These are phyloP conservation scores for Mycena haematopus DNA, from an alignment of 768 basidiomycete species.

Conservation along the genomic window DNA sequence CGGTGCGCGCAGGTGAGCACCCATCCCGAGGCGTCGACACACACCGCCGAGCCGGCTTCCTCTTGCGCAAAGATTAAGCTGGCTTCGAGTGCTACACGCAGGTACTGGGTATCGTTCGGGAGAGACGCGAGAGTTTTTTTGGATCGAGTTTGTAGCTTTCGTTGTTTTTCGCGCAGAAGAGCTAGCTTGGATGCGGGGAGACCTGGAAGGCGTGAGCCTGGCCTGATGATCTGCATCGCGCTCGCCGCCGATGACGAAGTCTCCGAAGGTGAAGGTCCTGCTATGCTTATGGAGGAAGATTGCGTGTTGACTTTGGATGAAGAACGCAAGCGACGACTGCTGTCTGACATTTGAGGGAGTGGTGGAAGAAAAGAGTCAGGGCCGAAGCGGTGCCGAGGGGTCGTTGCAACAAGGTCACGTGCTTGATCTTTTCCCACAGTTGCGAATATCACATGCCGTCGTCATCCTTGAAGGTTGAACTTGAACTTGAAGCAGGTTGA, in stretches of 20 bases:
- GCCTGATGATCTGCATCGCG: not conserved
- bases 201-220: slow-evolving; percentile 19
- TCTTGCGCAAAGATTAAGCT: slow-evolving; percentile 12
- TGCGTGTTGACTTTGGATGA: not conserved
- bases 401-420: no score
- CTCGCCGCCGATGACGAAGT: not conserved
- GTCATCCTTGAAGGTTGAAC: no score
- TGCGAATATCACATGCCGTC: no score
- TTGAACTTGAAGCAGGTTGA: no score
- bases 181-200: not conserved
- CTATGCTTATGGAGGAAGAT: no score
- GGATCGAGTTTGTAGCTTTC: not conserved
- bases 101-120: slow-evolving; percentile 1
- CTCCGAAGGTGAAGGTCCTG: not conserved
- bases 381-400: no score
- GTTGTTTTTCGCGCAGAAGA: slow-evolving; percentile 15
- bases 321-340: slow-evolving; percentile 10
- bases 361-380: no score
- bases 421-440: no score
- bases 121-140: not conserved
- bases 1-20: slow-evolving; percentile 14
- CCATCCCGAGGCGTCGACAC: slow-evolving; percentile 9
- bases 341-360: not conserved
- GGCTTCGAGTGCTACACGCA: slow-evolving; percentile 13
- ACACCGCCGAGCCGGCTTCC: slow-evolving; percentile 14